Conservation (phyloP, 495 filamentous ascomycete species). For the Alectoria sarmentosa region DNA sequence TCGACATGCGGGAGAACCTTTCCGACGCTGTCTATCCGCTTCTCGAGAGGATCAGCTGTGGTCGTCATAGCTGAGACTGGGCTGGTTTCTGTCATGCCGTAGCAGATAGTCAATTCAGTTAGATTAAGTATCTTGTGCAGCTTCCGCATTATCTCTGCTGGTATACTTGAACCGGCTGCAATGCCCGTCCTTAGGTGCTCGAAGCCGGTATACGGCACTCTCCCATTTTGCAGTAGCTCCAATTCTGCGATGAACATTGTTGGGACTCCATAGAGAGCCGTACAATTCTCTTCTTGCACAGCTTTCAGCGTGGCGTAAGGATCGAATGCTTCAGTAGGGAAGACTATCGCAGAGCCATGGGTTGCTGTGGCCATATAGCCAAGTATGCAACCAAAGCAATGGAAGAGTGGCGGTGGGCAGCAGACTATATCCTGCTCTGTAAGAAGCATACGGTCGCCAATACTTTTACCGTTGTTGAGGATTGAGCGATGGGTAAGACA, state of each 20-base stretch:
- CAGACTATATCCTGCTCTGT: conserved; percentile 65
- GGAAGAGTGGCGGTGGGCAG: conserved; percentile 83
- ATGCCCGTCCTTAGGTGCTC: conserved; percentile 77
- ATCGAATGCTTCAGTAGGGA: conserved; percentile 83
- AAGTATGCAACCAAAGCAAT: conserved; percentile 87
- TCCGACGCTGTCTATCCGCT: conserved; percentile 72
- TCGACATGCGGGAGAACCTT: conserved; percentile 71
- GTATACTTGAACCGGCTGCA: conserved; percentile 81
- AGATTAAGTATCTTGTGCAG: conserved; percentile 72
- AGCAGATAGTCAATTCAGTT: conserved; percentile 85
- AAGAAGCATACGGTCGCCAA: conserved; percentile 77
- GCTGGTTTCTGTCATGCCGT: conserved; percentile 96
- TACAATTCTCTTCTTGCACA: conserved; percentile 68
- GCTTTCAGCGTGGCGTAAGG: conserved; percentile 61
- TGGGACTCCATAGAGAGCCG: conserved; percentile 85
- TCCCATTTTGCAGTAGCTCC: conserved; percentile 55
- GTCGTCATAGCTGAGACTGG: conserved; percentile 91
- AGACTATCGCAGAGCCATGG: conserved; percentile 76
- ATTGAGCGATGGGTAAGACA: conserved; percentile 80
- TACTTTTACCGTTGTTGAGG: conserved; percentile 81
- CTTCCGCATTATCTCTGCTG: conserved; percentile 74
- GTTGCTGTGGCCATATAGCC: conserved; percentile 94
- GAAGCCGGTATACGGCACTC: conserved; percentile 52
- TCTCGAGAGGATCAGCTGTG: conserved; percentile 71
- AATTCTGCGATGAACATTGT: conserved; percentile 96